phyloP scores from a whole-genome alignment of 2,329 filamentous ascomycete species.

The Parafenestella ontariensis region DNA sequence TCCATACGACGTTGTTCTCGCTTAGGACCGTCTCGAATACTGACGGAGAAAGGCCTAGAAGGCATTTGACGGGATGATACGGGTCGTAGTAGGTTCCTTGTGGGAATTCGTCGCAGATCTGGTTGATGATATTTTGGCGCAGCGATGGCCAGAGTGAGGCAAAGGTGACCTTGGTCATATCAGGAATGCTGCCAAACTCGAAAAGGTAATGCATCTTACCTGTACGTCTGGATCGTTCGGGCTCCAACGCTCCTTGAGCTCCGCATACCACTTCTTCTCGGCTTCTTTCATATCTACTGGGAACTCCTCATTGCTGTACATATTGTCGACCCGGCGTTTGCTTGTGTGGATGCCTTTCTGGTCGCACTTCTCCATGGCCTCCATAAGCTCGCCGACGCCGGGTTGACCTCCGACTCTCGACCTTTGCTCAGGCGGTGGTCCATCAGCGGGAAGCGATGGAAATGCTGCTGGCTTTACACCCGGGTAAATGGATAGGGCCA shows the following conservation, averaged over 20 bases:
- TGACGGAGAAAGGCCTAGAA: slow-evolving; percentile 15
- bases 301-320: slow-evolving; percentile 8
- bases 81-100: slow-evolving; percentile 1
- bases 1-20: slow-evolving; percentile 13
- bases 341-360: neutral
- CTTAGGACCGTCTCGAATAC: slow-evolving; percentile 9
- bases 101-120: slow-evolving; percentile 16
- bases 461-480: slow-evolving; percentile 9
- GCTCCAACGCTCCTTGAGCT: slow-evolving; percentile 6
- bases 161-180: slow-evolving; percentile 16
- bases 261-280: slow-evolving; percentile 17
- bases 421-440: neutral
- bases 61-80: slow-evolving; percentile 12
- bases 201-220: neutral
- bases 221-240: neutral
- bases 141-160: slow-evolving; percentile 21
- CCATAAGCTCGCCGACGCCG: slow-evolving; percentile 5
- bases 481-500: neutral
- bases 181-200: neutral
- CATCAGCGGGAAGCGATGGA: slow-evolving; percentile 3
- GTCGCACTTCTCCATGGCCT: slow-evolving; percentile 2
- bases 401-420: neutral
- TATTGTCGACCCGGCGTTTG: slow-evolving; percentile 5
- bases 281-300: neutral
- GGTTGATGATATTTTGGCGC: slow-evolving; percentile 26